Evolutionary conservation across 371 early-diverging fungal genomes (phyloP).

Genomic region (Rhizopus stolonifer): DNA sequence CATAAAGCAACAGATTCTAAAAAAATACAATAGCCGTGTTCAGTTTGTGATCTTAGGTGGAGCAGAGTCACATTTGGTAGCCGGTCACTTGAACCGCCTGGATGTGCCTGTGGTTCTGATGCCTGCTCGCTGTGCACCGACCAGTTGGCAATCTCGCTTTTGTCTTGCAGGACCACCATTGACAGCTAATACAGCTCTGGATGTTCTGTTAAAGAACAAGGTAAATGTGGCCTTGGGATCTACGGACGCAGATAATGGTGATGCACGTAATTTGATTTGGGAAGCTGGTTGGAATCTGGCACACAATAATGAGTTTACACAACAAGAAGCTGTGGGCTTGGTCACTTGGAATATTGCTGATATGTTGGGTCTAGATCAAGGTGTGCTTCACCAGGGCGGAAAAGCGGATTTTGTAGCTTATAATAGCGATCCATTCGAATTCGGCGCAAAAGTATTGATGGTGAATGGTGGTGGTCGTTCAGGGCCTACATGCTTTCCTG

Average conservation of each 20-base stretch:
- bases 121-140: constrained; percentile 70
- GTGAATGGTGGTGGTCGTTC: constrained; percentile 56
- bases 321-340: constrained; percentile 67
- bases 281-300: constrained; percentile 65
- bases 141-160: constrained; percentile 60
- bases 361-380: constrained; percentile 52
- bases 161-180: constrained; percentile 64
- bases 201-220: constrained; percentile 55
- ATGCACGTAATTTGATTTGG: constrained; percentile 71
- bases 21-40: constrained; percentile 21
- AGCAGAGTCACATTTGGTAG: constrained; percentile 73
- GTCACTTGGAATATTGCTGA: constrained; percentile 76
- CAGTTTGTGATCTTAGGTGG: constrained; percentile 64
- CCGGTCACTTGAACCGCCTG: constrained; percentile 52
- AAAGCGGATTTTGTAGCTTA: constrained; percentile 54
- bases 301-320: constrained; percentile 33
- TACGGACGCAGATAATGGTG: constrained; percentile 56
- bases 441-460: constrained; percentile 56
- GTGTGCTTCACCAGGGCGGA: constrained; percentile 25
- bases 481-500: constrained; percentile 44
- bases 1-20: constrained; percentile 47
- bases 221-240: constrained; percentile 67
- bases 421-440: constrained; percentile 56
- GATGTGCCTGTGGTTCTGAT: constrained; percentile 65
- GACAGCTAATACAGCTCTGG: constrained; percentile 52